These are phyloP conservation scores for Lathyrus oleraceus DNA, from an alignment of 306 rosid species.

Conservation along the genomic window DNA sequence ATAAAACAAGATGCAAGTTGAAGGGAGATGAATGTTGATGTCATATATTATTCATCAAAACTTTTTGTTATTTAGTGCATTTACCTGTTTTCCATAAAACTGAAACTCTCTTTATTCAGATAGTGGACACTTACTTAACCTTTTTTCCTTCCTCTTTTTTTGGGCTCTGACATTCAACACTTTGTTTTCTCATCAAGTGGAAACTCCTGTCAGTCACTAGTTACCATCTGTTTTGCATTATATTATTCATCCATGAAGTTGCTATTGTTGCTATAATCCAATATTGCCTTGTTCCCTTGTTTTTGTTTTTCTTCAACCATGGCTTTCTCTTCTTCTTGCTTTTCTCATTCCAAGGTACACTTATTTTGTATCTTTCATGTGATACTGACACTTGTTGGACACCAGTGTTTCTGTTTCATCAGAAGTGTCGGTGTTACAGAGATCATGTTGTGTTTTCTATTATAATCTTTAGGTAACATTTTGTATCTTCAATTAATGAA, in stretches of 20 bases:
- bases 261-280: conserved; percentile 35
- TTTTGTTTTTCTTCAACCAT: conserved; percentile 46
- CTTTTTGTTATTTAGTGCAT: conserved; percentile 33
- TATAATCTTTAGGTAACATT: conserved; percentile 17
- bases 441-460: not conserved
- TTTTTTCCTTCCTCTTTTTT: not conserved
- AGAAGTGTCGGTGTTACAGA: no score
- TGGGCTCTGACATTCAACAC: not conserved
- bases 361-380: conserved; percentile 17
- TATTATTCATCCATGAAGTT: conserved; percentile 35
- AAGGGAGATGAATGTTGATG: not conserved
- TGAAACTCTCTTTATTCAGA: conserved; percentile 27
- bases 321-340: conserved; percentile 59
- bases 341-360: conserved; percentile 60
- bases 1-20: conserved; percentile 10
- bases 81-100: conserved; percentile 41
- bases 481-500: not conserved
- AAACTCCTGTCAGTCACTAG: conserved; percentile 20
- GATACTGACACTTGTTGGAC: no score
- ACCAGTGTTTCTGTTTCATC: no score
- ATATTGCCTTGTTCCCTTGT: conserved; percentile 20
- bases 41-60: conserved; percentile 20
- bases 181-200: conserved; percentile 30
- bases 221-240: not conserved
- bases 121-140: conserved; percentile 27